Evolutionary conservation across 192 early-diverging fungal genomes (phyloP), one percentile per base, ranked within the genome.

Genomic region (Gigaspora rosea): DNA sequence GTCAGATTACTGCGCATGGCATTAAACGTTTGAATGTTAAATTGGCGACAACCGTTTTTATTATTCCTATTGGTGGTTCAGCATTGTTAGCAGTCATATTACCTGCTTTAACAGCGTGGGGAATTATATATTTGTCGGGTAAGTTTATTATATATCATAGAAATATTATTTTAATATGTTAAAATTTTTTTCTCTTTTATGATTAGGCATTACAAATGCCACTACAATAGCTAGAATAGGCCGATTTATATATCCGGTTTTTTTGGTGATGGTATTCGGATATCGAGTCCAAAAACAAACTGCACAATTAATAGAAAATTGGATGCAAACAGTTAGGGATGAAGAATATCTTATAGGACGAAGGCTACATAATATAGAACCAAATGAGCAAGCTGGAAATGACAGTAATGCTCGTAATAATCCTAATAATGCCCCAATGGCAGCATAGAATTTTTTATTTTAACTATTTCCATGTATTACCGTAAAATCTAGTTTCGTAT

Each of bases 301-400:
- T 78, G 70, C n/a, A 66, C 73, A 69, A 75, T 22, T 70, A 59
- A 9, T 94, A 36, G 85, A 83, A 50, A 71, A 78, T 10, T 99
- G 97, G 95, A 86, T 92, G 62, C 88, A 92, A 22, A 77, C 86
- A 58, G 88, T 96, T 5, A 86, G 92, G 33, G 96, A 99, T 54
- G 93, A 94, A 59, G 87, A 89, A 62, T 99, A 94, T 74, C 82
- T 96, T 47, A 90, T 96, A 62, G 97, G 97, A 12, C 86, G 89
- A 47, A 85, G 85, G 79, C 83, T 98, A 76, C 94, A 95, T 79
- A 98, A 98, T 82, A 73, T 96, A n/a, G 74, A 76, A 54, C 73
- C 27, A 27, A 27, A 27, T 27, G 27, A 27, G 27, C 27, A 27
- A 27, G 27, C 1, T 27, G 27, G 27, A 27, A 27, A 27, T 27